Evolutionary conservation across 306 rosid species (phyloP).

Genomic region (Geum urbanum): DNA sequence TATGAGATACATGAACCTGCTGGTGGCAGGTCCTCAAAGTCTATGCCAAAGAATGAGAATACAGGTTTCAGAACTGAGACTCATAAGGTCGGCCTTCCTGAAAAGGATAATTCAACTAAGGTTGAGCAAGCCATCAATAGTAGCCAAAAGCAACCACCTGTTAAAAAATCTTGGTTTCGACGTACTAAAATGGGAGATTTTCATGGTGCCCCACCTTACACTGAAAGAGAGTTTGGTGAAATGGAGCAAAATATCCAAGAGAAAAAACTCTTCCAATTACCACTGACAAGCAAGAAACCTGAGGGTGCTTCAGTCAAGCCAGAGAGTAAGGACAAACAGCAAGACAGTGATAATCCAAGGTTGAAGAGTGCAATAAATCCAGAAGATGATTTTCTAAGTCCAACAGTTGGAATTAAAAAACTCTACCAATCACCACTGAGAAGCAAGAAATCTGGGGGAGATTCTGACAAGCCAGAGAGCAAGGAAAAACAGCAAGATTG

Average conservation of each 20-base stretch:
- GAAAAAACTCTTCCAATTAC: slow-evolving; percentile 35
- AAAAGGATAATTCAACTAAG: slow-evolving; percentile 31
- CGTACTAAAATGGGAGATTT: slow-evolving; percentile 30
- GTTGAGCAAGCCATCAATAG: slow-evolving; percentile 33
- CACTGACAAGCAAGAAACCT: slow-evolving; percentile 26
- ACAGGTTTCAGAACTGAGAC: slow-evolving; percentile 33
- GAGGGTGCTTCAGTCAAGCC: slow-evolving; percentile 33
- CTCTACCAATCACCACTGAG: no score
- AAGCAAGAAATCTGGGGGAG: no score
- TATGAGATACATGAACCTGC: slow-evolving; percentile 29
- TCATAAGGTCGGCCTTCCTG: slow-evolving; percentile 36
- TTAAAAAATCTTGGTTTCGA: slow-evolving; percentile 31
- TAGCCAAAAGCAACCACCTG: slow-evolving; percentile 35
- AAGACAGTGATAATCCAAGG: slow-evolving; percentile 32
- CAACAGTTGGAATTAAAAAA: slow-evolving; percentile 46
- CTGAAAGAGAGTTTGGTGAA: slow-evolving; percentile 32
- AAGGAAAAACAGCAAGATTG: slow-evolving; percentile 37
- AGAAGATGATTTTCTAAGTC: slow-evolving; percentile 52
- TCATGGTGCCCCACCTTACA: slow-evolving; percentile 31
- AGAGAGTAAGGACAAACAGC: slow-evolving; percentile 36
- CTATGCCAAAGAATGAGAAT: slow-evolving; percentile 36
- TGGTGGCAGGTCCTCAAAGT: slow-evolving; percentile 41
- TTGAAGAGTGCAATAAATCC: slow-evolving; percentile 32
- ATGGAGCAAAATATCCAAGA: slow-evolving; percentile 31
- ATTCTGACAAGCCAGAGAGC: slow-evolving; percentile 35